Base-by-base conservation (phyloP, 805 yeast species). In the Kregervanrija delftensis region DNA sequence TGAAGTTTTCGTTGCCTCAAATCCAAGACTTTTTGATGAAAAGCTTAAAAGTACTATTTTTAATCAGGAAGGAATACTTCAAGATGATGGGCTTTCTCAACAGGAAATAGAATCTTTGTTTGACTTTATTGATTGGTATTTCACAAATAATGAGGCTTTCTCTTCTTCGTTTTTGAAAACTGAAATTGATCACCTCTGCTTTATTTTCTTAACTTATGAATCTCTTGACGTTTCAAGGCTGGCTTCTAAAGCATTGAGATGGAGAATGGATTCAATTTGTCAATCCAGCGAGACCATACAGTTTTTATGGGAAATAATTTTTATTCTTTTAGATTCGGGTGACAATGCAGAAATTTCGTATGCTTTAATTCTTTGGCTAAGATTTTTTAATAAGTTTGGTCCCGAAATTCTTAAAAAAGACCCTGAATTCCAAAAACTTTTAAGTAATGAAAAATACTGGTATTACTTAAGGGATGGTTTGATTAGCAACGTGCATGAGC, bases 401-500 rank as follows among this genome's bases (percentile, higher is more conserved):
- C 22, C 49, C 31, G 44, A 49, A 34, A n/a, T 12, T 31, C 49
- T 48, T 11, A 41, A 34, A 4, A 38, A 12, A n/a, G 39, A 28
- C 14, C 30, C 50, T 33, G 22, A 49, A 6, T 68, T 63, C 39
- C 74, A 71, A 42, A 30, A 36, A 11, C 40, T 64, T 2, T 34
- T 72, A 1, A 48, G 52, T 17, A 33, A 46, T 8, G 63, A 63
- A 2, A 49, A 53, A 1, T 83, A 80, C 51, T 86, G 95, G 93
- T 40, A 47, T 4, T 54, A 57, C 11, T 57, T 86, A 15, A 86
- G 83, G 54, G 50, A 52, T 22, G 83, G 86, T 2, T 61, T 86
- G 35, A 69, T 72, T 12, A 71, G 79, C 44, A 54, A 60, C 2
- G 64, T 73, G 1, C 89, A 84, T 55, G 95, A 86, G 46, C 78